Evolutionary conservation across 768 basidiomycete genomes (phyloP), one percentile per base, ranked within the genome.

Genomic region (Rhizopogon vulgaris): DNA sequence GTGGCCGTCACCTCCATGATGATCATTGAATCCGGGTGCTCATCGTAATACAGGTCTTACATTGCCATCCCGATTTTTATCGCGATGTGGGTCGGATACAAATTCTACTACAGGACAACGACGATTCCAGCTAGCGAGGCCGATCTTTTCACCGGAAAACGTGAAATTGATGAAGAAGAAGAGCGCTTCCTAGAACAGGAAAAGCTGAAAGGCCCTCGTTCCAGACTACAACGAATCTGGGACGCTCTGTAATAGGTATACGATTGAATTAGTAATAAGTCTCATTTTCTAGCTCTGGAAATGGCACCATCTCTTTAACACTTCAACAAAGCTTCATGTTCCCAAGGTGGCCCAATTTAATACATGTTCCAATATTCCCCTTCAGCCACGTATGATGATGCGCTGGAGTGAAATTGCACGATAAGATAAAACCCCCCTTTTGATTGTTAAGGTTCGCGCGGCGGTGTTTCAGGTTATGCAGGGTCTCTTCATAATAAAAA

Each of bases 81-180:
- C 45, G 11, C 8, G 17, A 17, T 54, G 15, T 55, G 54, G 51
- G 40, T 49, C 42, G 54, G 55, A 56, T 52, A 55, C 60, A 62
- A 68, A 53, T 53, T 63, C 60, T 55, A 56, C 61, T 62, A 55
- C 54, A 49, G 56, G 40, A 57, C 56, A 28, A 49, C 24, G 12
- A 53, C 56, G 30, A 54, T 63, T 55, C 72, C 74, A 12, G 62
- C 73, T 4, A 67, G 71, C 32, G 71, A 81, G 49, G 79, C 83
- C 41, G 84, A 89, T 62, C 74, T 87, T 22, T 64, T 81, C 37
- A 77, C 78, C 8, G 83, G 82, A 15, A 72, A 82, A 56, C 68
- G 73, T 30, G 74, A 75, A 53, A 84, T 87, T 47, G 77, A 85
- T 56, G 81, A 83, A 42, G 82, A 83, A 58, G 83, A 87, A 60